phyloP scores from a whole-genome alignment of 495 filamentous ascomycete species.

The Echria macrotheca region DNA sequence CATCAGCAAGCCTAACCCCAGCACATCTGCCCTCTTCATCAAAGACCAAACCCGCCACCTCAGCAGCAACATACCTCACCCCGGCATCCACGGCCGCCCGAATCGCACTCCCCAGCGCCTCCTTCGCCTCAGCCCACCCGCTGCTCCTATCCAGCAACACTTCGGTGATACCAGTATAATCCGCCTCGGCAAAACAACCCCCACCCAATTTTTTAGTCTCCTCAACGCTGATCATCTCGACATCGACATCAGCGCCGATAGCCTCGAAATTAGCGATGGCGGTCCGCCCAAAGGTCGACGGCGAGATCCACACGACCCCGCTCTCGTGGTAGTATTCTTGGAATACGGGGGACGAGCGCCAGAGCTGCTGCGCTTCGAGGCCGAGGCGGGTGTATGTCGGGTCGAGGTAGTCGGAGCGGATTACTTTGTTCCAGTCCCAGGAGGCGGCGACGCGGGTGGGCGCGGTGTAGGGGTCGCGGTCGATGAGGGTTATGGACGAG shows the following conservation, averaged over 20 bases:
- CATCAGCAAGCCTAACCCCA: constrained; percentile 43
- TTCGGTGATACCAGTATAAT: constrained; percentile 48
- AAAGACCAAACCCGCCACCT: constrained; percentile 42
- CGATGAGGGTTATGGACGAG: constrained; percentile 51
- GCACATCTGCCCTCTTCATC: constrained; percentile 19
- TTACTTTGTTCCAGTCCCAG: constrained; percentile 63
- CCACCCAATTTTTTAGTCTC: constrained; percentile 42
- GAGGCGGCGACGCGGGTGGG: constrained; percentile 49
- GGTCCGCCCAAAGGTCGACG: constrained; percentile 38
- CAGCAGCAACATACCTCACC: constrained; percentile 46
- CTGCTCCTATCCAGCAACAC: constrained; percentile 46
- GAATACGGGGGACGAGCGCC: constrained; percentile 49
- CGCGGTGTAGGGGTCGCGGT: constrained; percentile 44
- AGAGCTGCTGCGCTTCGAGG: constrained; percentile 51
- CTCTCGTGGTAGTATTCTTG: constrained; percentile 51
- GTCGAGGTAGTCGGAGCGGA: constrained; percentile 61
- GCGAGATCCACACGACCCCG: constrained; percentile 50
- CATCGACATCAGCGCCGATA: constrained; percentile 37
- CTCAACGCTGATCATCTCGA: constrained; percentile 35
- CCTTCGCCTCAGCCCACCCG: constrained; percentile 59
- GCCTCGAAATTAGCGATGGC: constrained; percentile 37
- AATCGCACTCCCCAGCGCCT: constrained; percentile 43
- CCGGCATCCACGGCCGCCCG: constrained; percentile 44
- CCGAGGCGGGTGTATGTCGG: constrained; percentile 52
- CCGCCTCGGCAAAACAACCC: constrained; percentile 48